Base-by-base conservation (phyloP, 2,329 filamentous ascomycete genomes). In the Verticillium nonalfalfae region DNA sequence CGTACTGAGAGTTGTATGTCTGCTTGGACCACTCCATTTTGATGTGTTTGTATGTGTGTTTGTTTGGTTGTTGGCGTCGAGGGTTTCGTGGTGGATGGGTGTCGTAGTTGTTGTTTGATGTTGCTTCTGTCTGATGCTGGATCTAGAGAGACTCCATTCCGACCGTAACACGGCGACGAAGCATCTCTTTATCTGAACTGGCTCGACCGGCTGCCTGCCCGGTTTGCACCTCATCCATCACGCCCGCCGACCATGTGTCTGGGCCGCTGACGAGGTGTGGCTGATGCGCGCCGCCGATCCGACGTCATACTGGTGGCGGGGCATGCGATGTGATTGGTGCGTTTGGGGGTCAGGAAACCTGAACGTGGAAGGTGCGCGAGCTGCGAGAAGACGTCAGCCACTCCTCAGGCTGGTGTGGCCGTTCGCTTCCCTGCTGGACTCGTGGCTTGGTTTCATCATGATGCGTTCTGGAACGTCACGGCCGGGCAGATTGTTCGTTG, bases 1-100 rank as follows among this genome's bases (percentile, higher is more conserved):
- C 88, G 74, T 91, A 91, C 73, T 91, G 86, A 60, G 83, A 75
- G 76, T 90, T 87, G 79, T 91, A 91, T 58, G 82, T 85, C 61
- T 86, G 74, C 71, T 81, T 85, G 63, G 81, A 73, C 81, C 82
- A 87, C 68, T 88, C 84, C 72, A 52, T 50, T 21, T 21, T 50
- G 40, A 21, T 21, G 18, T 21, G 40, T 10, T 21, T 7, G 6
- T 50, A 18, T 6, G 40, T 6, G 18, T 18, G 21, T 21, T 2
- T 21, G 21, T 21, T 18, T 52, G 3, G 45, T 3, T 13, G 45
- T 52, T 52, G 5, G 45, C 7, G 26, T n/a, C 4, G 9, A 7
- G 13, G 35, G 6, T 4, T 36, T 36, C 13, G n/a, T n/a, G 4
- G 39, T 5, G 11, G 9, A 45, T 7, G 4, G 39, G n/a, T 52